Conservation (phyloP, 169 alveolate genomes). For the Plasmodium ovale region DNA sequence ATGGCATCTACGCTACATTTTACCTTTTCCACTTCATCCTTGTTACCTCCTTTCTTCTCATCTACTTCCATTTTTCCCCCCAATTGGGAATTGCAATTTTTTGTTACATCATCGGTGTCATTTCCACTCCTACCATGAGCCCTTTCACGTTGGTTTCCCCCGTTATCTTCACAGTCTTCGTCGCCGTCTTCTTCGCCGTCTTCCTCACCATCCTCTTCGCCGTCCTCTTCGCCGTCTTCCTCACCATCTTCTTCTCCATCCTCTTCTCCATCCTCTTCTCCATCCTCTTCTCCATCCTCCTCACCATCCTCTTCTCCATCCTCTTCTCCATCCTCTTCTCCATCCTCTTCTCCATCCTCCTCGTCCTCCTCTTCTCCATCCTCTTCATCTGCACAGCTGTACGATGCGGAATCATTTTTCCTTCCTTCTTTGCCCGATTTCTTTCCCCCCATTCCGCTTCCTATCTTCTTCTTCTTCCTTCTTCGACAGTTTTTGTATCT, state of each 20-base stretch:
- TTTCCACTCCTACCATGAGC: background rate
- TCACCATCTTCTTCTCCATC: slow-evolving; percentile 2
- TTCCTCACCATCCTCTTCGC: slow-evolving; percentile 16
- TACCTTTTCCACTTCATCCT: background rate
- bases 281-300: background rate
- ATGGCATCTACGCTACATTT: background rate
- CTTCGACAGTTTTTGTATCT: background rate
- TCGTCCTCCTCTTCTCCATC: background rate
- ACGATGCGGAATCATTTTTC: slow-evolving; percentile 9
- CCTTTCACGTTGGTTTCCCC: slow-evolving; percentile 1
- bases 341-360: background rate
- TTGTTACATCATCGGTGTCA: background rate
- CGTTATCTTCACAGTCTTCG: background rate
- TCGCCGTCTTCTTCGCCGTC: background rate
- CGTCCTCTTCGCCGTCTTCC: slow-evolving; percentile 15
- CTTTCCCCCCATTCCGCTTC: background rate
- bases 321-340: slow-evolving; percentile 14
- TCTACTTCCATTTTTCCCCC: background rate
- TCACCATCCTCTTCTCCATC: slow-evolving; percentile 24
- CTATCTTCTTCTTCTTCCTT: slow-evolving; percentile 2
- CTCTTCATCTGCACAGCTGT: slow-evolving; percentile 16
- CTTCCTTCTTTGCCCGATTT: background rate
- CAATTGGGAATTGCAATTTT: background rate
- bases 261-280: slow-evolving; percentile 11
- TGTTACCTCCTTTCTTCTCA: background rate